phyloP scores from a whole-genome alignment of 352 stramenopile species.

The Blastocystis sp. region DNA sequence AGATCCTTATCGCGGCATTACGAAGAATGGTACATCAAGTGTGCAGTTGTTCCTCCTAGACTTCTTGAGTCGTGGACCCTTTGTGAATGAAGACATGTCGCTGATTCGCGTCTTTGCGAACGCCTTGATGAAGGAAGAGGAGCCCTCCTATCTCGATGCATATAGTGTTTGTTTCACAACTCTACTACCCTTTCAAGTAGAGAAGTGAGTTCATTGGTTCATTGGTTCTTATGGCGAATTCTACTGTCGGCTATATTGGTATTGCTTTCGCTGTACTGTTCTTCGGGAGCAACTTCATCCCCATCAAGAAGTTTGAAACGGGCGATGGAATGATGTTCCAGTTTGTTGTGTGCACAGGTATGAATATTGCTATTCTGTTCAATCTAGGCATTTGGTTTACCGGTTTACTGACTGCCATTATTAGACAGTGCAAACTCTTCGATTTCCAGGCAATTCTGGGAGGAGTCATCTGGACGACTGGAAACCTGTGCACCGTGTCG shows the following conservation, averaged over 20 bases:
- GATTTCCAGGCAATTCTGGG: slow-evolving; percentile 67
- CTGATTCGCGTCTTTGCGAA: slow-evolving; percentile 25
- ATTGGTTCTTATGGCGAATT: not conserved
- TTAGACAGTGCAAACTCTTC: slow-evolving; percentile 19
- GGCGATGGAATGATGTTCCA: slow-evolving; percentile 65
- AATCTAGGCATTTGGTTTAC: slow-evolving; percentile 35
- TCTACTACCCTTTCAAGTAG: too few species aligned
- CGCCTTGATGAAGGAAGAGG: slow-evolving; percentile 29
- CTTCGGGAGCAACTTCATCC: slow-evolving; percentile 70
- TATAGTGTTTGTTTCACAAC: slow-evolving; percentile 4
- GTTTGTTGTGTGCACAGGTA: slow-evolving; percentile 57
- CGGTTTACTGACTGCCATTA: slow-evolving; percentile 30
- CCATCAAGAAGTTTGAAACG: slow-evolving; percentile 65
- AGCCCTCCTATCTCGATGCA: not conserved
- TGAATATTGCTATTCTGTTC: not conserved
- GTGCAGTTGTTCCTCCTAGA: not conserved
- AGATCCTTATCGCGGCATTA: slow-evolving; percentile 12
- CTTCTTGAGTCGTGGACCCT: slow-evolving; percentile 19
- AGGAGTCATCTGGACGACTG: slow-evolving; percentile 68
- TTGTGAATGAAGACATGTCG: slow-evolving; percentile 16
- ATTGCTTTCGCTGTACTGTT: slow-evolving; percentile 49
- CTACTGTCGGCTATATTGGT: slow-evolving; percentile 23
- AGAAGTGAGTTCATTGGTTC: too few species aligned
- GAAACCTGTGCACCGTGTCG: slow-evolving; percentile 55
- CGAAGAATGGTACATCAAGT: not conserved